A percentile compares a stretch with the other conserved stretches of the same genome.
phyloP scores from a whole-genome alignment of 345 rosid species.

The Hypericum androsaemum region DNA sequence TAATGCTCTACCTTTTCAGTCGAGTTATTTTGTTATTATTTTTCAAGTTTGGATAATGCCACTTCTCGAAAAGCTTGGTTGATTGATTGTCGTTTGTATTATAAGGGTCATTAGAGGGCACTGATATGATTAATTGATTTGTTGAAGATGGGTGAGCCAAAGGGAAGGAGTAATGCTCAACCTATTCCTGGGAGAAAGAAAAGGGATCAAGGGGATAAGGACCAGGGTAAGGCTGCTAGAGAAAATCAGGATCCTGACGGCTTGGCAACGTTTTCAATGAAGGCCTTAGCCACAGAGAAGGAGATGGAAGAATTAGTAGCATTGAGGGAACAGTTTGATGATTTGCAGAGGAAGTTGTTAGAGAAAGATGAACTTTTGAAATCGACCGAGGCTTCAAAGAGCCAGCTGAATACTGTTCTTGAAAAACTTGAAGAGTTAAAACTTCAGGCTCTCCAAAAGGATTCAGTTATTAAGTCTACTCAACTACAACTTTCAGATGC shows the following conservation, averaged over 20 bases:
- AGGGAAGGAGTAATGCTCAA: constrained; percentile 56
- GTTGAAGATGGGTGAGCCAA: constrained; percentile 37
- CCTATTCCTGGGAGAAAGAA: constrained; percentile 57
- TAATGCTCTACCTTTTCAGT: too few relatives aligned
- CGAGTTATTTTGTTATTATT: too few relatives aligned
- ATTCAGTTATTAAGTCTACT: constrained; percentile 50
- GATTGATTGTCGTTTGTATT: neutral
- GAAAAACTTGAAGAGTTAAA: constrained; percentile 50
- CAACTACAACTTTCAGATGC: constrained; percentile 77
- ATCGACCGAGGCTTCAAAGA: constrained; percentile 45
- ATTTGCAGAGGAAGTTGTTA: constrained; percentile 49
- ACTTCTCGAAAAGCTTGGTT: too few relatives aligned
- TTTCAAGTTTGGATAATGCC: too few relatives aligned
- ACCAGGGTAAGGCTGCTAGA: constrained; percentile 26
- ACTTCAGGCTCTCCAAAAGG: constrained; percentile 52
- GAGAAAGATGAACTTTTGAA: constrained; percentile 86
- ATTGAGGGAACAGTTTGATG: constrained; percentile 65
- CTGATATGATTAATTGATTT: constrained; percentile 9
- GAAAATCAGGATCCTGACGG: constrained; percentile 41
- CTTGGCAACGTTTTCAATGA: constrained; percentile 34
- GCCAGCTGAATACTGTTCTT: constrained; percentile 38
- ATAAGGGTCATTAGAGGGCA: neutral
- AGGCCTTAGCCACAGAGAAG: constrained; percentile 41
- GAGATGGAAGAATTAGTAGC: constrained; percentile 48
- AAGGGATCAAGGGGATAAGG: constrained; percentile 43